Percentiles rank a stretch among this genome's conserved stretches.
phyloP scores from a whole-genome alignment of 441 rosid species.

The Kokia cookei region DNA sequence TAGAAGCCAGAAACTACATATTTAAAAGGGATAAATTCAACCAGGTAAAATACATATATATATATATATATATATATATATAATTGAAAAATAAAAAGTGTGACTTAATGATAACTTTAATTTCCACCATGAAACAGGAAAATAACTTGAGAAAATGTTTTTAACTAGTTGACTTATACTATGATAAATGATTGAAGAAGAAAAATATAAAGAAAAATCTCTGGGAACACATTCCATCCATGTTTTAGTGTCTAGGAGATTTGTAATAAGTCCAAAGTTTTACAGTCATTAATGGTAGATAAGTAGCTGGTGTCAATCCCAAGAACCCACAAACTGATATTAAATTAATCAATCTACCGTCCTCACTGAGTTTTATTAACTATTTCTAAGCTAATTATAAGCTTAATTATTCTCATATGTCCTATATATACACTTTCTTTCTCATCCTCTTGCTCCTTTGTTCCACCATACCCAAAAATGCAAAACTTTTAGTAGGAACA shows the following conservation, averaged over 20 bases:
- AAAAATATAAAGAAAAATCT: conserved; percentile 15
- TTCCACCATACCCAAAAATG: conserved; percentile 26
- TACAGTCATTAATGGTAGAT: conserved; percentile 45
- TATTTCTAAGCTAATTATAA: neutral
- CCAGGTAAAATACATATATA: neutral
- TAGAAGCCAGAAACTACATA: neutral
- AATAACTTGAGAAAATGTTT: neutral
- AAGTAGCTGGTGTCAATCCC: conserved; percentile 57
- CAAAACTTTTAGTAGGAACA: conserved; percentile 17
- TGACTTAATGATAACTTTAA: too few relatives aligned
- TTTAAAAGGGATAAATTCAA: neutral
- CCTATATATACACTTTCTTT: conserved; percentile 12
- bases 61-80: too few relatives aligned
- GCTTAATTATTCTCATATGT: neutral
- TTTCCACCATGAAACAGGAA: neutral
- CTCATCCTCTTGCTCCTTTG: conserved; percentile 9
- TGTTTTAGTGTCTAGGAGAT: conserved; percentile 68
- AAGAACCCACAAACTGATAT: conserved; percentile 53
- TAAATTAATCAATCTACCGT: conserved; percentile 4
- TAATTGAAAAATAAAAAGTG: too few relatives aligned
- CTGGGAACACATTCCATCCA: conserved; percentile 81
- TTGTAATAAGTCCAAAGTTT: conserved; percentile 56
- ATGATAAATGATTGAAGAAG: conserved; percentile 14
- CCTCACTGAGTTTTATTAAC: neutral
- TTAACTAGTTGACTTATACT: conserved; percentile 23